Base-by-base conservation (phyloP, 768 basidiomycete species). In the Suillus tomentosus region DNA sequence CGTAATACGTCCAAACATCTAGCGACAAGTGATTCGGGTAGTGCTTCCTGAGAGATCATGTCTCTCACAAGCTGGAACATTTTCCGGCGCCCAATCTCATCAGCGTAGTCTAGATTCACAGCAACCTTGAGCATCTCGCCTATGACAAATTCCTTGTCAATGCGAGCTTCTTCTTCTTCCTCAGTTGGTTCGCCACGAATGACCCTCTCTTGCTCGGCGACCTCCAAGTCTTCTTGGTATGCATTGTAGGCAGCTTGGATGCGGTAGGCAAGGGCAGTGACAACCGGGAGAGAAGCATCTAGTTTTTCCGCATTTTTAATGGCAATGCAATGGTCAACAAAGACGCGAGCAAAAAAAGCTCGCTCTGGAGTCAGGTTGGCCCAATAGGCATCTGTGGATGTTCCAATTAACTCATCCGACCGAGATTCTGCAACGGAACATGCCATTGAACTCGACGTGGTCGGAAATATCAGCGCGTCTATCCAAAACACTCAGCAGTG, bases 31-130 rank as follows among this genome's bases (percentile, higher is more conserved):
- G 76, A 73, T 60, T 89, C 85, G 0, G 95, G 93, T 1, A 98
- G 82, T 0, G 75, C 71, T 15, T 88, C 84, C 66, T 90, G 85
- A 1, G 85, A 84, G 17, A 96, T 81, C 92, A 98, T 96, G 57
- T 90, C 87, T 24, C 91, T 91, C 69, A 96, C 87, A 39, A 96
- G 87, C 58, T 85, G 82, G 70, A 91, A 92, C 89, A 95, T 95
- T 76, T 91, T 91, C 64, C 94, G 78, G 64, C 94, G 78, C 4
- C 96, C 96, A 64, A 91, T 92, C 75, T 97, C 95, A 77, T 99
- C 96, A 0, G 88, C 85, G 69, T 96, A 98, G 74, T 98, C 96
- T 34, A 95, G 79, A 65, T 90, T 85, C 3, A 90, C 82, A 0
- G 92, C 92, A 37, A 96, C 78, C 68, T 82, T 84, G 27, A 97